A percentile compares a stretch with the other conserved stretches of the same genome.
These are phyloP conservation scores for Penicillium malachiteum DNA, from an alignment of 495 filamentous ascomycete species.

Conservation along the genomic window DNA sequence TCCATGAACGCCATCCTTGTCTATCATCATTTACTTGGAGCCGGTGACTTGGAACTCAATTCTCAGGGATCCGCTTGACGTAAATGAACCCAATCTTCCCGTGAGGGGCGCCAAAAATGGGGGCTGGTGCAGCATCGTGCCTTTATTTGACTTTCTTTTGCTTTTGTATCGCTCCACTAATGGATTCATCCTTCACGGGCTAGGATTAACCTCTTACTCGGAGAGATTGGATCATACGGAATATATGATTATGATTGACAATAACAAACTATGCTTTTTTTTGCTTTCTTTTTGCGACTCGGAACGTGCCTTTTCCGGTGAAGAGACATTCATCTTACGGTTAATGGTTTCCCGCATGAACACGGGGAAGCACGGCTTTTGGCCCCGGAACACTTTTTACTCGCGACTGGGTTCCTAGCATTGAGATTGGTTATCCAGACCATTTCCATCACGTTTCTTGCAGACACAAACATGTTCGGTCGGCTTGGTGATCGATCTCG, in stretches of 20 bases:
- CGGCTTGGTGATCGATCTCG: slow-evolving; percentile 2
- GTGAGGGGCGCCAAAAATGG: slow-evolving; percentile 1
- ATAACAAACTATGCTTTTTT: neutral
- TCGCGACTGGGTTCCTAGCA: neutral
- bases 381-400: neutral
- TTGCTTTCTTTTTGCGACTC: no score
- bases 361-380: neutral
- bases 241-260: neutral
- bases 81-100: slow-evolving; percentile 3
- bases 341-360: neutral
- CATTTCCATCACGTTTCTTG: no score
- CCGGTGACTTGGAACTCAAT: slow-evolving; percentile 1
- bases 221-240: neutral
- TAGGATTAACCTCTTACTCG: no score
- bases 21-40: slow-evolving; percentile 2
- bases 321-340: neutral
- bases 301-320: neutral
- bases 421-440: neutral
- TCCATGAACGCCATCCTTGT: slow-evolving; percentile 4
- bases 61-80: neutral
- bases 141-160: neutral
- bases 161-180: neutral
- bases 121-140: neutral
- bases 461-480: neutral
- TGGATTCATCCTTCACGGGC: no score